Percentiles rank a stretch among this genome's conserved stretches.
Conservation (phyloP, 257 asterid genomes). For the Fraxinus excelsior region DNA sequence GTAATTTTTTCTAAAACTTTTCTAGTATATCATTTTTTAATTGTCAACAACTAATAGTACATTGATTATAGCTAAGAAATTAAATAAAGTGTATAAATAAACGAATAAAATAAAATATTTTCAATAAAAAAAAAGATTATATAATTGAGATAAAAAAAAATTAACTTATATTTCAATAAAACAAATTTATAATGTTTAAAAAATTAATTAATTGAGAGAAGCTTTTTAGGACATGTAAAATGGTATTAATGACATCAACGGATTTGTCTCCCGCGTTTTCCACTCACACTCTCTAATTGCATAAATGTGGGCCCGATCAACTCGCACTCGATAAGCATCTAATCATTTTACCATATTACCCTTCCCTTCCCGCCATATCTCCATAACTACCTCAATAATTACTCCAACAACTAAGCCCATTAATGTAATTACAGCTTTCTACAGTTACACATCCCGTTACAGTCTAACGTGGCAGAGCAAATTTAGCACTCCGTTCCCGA, state of each 20-base stretch:
- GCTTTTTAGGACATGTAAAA: conserved; percentile 25
- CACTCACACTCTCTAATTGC: conserved; percentile 12
- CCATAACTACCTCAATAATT: neutral
- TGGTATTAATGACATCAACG: conserved; percentile 24
- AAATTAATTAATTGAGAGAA: too few species aligned
- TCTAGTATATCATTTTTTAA: too few species aligned
- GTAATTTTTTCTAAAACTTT: too few species aligned
- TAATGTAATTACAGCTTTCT: conserved; percentile 11
- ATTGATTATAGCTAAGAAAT: too few species aligned
- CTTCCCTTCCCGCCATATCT: neutral
- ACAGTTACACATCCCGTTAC: conserved; percentile 28
- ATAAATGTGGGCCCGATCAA: conserved; percentile 5
- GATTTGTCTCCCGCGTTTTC: conserved; percentile 37
- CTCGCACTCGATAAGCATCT: neutral
- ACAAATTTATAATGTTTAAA: too few species aligned
- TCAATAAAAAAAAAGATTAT: too few species aligned
- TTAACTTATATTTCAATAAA: too few species aligned
- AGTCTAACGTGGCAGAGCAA: conserved; percentile 38
- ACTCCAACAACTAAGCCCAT: neutral
- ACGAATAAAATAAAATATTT: too few species aligned
- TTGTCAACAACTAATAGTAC: too few species aligned
- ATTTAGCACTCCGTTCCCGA: conserved; percentile 14
- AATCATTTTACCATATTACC: conserved; percentile 19
- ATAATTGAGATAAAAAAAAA: too few species aligned
- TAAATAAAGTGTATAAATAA: too few species aligned